Conservation (phyloP, 2,329 filamentous ascomycete genomes). For the Zasmidium cellare region DNA sequence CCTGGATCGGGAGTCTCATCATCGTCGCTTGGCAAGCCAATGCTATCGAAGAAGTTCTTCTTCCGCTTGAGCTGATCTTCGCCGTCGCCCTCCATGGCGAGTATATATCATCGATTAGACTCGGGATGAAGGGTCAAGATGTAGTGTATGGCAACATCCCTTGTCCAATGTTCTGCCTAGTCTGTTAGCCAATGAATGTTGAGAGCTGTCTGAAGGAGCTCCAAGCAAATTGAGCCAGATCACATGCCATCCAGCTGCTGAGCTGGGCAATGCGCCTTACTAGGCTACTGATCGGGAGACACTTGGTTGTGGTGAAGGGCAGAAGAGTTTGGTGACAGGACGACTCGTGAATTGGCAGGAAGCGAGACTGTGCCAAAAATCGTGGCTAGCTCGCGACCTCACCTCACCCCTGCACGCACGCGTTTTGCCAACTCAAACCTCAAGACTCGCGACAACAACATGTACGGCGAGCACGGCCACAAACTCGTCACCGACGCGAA, state of each 20-base stretch:
- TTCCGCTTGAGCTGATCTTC: constrained; percentile 16
- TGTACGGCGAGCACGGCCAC: constrained; percentile 87
- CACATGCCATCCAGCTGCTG: not conserved
- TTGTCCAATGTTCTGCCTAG: not conserved
- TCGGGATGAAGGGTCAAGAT: not conserved
- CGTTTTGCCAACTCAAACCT: not conserved
- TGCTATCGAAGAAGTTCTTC: constrained; percentile 22
- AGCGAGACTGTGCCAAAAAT: not conserved
- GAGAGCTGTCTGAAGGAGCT: not conserved
- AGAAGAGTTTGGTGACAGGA: not conserved
- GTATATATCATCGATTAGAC: not conserved
- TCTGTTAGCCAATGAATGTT: not conserved
- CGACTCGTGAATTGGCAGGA: too few relatives aligned
- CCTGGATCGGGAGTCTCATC: constrained; percentile 25
- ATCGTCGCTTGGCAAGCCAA: constrained; percentile 23
- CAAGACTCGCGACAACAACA: constrained; percentile 41
- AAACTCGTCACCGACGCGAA: constrained; percentile 97
- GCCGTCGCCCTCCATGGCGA: not conserved
- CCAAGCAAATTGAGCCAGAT: not conserved
- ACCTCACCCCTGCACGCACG: not conserved
- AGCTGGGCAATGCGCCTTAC: too few relatives aligned
- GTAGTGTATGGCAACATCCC: not conserved
- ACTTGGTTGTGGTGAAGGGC: not conserved
- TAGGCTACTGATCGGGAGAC: too few relatives aligned
- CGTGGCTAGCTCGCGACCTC: not conserved